Conservation (phyloP, 495 filamentous ascomycete genomes). For the Neurospora tetrasperma region DNA sequence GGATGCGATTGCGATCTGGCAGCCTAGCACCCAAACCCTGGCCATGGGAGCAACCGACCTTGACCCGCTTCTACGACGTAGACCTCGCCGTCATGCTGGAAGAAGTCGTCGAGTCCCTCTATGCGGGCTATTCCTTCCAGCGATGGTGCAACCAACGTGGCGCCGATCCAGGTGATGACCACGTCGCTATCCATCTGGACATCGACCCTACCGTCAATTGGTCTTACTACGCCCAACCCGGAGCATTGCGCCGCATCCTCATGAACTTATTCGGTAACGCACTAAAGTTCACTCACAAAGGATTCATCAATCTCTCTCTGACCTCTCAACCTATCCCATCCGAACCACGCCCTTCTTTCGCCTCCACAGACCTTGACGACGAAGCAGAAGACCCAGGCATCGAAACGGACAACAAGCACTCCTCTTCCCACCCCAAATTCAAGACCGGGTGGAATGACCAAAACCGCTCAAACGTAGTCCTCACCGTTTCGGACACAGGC, state of each 20-base stretch:
- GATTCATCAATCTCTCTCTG: conserved; percentile 53
- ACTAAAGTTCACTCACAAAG: conserved; percentile 64
- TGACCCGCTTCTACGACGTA: conserved; percentile 4
- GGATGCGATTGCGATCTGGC: background rate
- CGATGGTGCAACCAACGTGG: conserved; percentile 8
- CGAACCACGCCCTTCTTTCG: background rate
- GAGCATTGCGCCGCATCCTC: conserved; percentile 61
- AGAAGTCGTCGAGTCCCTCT: conserved; percentile 41
- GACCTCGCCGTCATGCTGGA: conserved; percentile 42
- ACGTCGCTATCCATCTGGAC: conserved; percentile 52
- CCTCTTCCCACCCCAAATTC: background rate
- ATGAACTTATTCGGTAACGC: conserved; percentile 81
- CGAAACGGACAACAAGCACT: conserved; percentile 22
- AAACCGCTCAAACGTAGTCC: conserved; percentile 15
- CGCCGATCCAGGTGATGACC: conserved; percentile 6
- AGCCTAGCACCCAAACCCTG: background rate
- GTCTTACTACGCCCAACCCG: conserved; percentile 57
- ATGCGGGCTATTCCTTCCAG: conserved; percentile 1
- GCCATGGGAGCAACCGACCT: background rate
- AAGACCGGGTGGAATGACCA: background rate
- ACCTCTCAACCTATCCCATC: conserved; percentile 21
- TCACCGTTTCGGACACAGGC: conserved; percentile 55
- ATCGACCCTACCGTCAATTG: conserved; percentile 47
- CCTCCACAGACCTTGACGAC: background rate
- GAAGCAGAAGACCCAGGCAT: background rate